A percentile compares a stretch with the other conserved stretches of the same genome.
phyloP scores from a whole-genome alignment of 768 basidiomycete genomes.

The Panus rudis region DNA sequence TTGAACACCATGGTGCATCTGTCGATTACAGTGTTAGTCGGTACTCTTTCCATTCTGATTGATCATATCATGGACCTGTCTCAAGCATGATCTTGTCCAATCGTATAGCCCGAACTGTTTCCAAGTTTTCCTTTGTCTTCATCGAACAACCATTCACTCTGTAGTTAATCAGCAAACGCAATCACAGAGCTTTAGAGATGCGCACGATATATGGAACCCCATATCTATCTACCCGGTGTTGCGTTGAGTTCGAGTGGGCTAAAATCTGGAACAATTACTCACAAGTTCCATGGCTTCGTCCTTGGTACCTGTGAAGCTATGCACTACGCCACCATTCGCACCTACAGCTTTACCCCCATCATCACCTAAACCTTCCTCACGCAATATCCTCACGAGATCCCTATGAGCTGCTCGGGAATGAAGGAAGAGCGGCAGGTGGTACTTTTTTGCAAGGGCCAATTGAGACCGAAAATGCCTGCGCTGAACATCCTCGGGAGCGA shows the following conservation, averaged over 20 bases:
- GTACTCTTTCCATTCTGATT: too few species aligned
- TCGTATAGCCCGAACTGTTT: slow-evolving; percentile 46
- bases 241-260: background rate
- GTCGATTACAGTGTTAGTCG: too few species aligned
- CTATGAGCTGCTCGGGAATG: slow-evolving; percentile 73
- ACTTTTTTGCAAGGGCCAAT: slow-evolving; percentile 58
- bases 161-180: background rate
- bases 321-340: slow-evolving; percentile 69
- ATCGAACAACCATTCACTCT: slow-evolving; percentile 74
- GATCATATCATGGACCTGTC: too few species aligned
- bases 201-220: slow-evolving; percentile 62
- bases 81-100: slow-evolving; percentile 62
- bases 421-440: slow-evolving; percentile 71
- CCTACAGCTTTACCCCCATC: slow-evolving; percentile 50
- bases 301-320: slow-evolving; percentile 68
- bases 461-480: slow-evolving; percentile 60
- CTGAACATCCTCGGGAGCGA: slow-evolving; percentile 54
- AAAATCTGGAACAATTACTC: slow-evolving; percentile 16
- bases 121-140: slow-evolving; percentile 63
- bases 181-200: background rate
- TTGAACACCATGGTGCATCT: slow-evolving; percentile 74
- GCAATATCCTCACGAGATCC: slow-evolving; percentile 61
- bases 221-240: slow-evolving; percentile 47
- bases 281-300: slow-evolving; percentile 64
- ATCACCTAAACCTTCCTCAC: slow-evolving; percentile 55